Evolutionary conservation across 2,329 filamentous ascomycete genomes (phyloP).

Genomic region (Knoxdaviesia proteae): DNA sequence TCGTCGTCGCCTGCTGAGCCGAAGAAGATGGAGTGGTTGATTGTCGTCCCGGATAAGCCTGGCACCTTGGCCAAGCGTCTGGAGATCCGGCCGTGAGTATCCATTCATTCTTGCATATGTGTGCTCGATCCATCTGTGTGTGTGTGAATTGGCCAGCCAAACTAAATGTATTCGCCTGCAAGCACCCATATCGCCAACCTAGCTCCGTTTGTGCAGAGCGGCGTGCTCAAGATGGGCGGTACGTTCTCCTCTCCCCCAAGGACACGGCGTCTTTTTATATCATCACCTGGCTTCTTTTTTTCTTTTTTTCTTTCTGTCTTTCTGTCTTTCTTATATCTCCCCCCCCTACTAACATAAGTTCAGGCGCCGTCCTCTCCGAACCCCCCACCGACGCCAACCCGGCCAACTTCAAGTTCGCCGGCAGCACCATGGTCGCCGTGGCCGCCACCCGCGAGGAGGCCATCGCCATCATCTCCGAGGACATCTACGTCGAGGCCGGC

Average conservation of each 20-base stretch:
- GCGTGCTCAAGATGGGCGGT: conserved; percentile 45
- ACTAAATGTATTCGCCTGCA: not conserved
- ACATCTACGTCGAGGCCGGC: conserved; percentile 49
- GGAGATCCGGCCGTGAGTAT: conserved; percentile 33
- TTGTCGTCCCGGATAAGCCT: conserved; percentile 46
- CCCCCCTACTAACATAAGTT: not conserved
- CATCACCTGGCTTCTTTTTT: no score
- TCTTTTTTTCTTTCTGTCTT: no score
- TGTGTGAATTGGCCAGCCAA: no score
- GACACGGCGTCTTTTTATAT: not conserved
- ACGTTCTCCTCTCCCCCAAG: conserved; percentile 8
- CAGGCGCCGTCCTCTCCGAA: conserved; percentile 46
- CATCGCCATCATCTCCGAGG: conserved; percentile 41
- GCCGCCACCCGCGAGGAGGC: conserved; percentile 53
- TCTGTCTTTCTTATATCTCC: not conserved
- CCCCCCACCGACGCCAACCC: conserved; percentile 40
- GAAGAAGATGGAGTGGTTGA: conserved; percentile 41
- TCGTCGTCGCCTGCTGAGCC: conserved; percentile 4
- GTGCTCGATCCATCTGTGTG: no score
- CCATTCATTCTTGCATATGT: not conserved
- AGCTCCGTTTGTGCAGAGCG: conserved; percentile 27
- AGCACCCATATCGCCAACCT: conserved; percentile 34
- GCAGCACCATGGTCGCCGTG: conserved; percentile 46
- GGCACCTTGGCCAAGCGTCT: conserved; percentile 38
- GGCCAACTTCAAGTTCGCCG: conserved; percentile 45